phyloP scores from a whole-genome alignment of 305 asterid species.

The Fraxinus platypoda region DNA sequence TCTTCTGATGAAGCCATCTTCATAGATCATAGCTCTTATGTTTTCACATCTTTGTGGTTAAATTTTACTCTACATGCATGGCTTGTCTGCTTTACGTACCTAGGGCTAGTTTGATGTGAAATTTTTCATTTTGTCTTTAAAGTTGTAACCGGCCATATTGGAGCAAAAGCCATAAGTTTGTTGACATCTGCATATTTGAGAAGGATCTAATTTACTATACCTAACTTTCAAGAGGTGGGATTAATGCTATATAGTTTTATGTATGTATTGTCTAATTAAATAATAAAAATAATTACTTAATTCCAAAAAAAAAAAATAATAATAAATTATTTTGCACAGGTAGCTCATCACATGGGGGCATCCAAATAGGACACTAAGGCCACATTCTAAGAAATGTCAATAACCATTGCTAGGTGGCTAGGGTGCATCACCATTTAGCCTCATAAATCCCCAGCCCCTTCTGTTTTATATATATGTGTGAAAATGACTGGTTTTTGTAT shows the following conservation, averaged over 20 bases:
- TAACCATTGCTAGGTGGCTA: constrained; percentile 43
- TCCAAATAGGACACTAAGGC: constrained; percentile 24
- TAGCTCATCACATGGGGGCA: constrained; percentile 54
- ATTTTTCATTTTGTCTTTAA: not conserved
- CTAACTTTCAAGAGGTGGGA: not conserved
- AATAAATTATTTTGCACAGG: constrained; percentile 25
- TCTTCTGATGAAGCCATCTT: not conserved
- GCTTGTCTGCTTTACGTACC: not conserved
- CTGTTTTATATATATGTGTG: not conserved
- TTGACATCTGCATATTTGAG: not conserved
- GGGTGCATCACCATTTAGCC: constrained; percentile 45
- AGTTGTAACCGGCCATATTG: not conserved
- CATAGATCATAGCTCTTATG: not conserved
- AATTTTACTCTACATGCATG: not conserved
- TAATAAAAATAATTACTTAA: not conserved
- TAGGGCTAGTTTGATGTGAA: not conserved
- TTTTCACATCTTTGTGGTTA: not conserved
- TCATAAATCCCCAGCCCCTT: constrained; percentile 16
- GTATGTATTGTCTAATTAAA: constrained; percentile 15
- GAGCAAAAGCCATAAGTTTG: not conserved
- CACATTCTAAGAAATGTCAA: constrained; percentile 29
- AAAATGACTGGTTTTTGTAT: not conserved
- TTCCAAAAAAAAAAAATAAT: not conserved
- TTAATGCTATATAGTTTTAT: constrained; percentile 31
- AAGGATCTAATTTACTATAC: not conserved